Evolutionary conservation across 257 asterid species (phyloP).

Genomic region (Craterostigma plantagineum): DNA sequence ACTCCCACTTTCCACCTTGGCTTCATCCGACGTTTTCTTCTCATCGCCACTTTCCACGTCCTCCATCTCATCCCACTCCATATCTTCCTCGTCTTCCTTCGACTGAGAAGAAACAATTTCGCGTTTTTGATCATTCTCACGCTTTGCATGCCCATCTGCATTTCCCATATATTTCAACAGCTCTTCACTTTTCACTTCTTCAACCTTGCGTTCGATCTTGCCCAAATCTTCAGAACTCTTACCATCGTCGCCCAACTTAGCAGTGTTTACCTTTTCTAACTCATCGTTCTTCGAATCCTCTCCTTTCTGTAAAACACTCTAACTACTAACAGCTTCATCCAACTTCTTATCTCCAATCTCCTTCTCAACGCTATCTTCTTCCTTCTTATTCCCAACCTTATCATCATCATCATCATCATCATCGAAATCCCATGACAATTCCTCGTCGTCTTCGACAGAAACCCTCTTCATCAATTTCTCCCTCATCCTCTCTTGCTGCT

Average conservation of each 20-base stretch:
- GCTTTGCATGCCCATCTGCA: slow-evolving; percentile 47
- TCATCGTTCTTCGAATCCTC: too few relatives aligned
- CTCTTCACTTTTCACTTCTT: too few relatives aligned
- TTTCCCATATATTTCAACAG: too few relatives aligned
- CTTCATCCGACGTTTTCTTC: slow-evolving; percentile 16
- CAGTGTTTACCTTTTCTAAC: too few relatives aligned
- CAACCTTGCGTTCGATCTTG: too few relatives aligned
- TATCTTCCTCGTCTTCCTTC: slow-evolving; percentile 55
- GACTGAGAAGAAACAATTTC: slow-evolving; percentile 48
- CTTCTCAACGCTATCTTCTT: slow-evolving; percentile 15
- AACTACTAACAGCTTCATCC: too few relatives aligned
- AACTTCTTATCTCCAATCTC: slow-evolving; percentile 24
- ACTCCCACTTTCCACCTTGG: slow-evolving; percentile 8
- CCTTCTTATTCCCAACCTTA: slow-evolving; percentile 7
- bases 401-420: slow-evolving; percentile 3
- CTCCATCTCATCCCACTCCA: slow-evolving; percentile 88
- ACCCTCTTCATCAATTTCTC: slow-evolving; percentile 42
- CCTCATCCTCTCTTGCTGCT: slow-evolving; percentile 54
- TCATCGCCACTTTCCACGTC: slow-evolving; percentile 49
- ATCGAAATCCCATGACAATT: slow-evolving; percentile 65
- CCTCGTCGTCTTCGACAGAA: slow-evolving; percentile 59
- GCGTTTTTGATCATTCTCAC: slow-evolving; percentile 59
- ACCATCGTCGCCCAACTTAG: too few relatives aligned
- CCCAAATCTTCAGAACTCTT: too few relatives aligned
- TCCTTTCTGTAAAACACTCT: too few relatives aligned